Evolutionary conservation across 148 eudicot species (phyloP).

Genomic region (Agrostemma githago): DNA sequence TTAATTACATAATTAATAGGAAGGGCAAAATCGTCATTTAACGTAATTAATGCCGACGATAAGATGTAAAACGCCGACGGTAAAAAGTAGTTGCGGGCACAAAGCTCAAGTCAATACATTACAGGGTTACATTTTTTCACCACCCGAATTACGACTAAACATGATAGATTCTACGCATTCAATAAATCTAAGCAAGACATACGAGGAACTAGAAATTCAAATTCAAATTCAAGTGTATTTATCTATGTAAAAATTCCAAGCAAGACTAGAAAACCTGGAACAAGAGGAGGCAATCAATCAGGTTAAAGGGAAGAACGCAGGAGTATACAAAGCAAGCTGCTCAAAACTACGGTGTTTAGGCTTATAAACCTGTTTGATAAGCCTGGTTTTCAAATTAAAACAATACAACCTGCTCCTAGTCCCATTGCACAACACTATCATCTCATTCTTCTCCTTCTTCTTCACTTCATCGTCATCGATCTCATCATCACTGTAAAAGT

Average conservation of each 20-base stretch:
- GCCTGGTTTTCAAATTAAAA: slow-evolving; percentile 24
- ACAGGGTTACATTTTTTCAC: too few species aligned
- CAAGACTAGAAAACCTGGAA: not conserved
- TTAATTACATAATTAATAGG: too few species aligned
- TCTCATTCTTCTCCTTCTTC: slow-evolving; percentile 17
- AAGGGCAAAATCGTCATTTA: too few species aligned
- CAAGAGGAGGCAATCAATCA: not conserved
- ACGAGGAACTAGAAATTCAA: too few species aligned
- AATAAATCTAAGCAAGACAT: too few species aligned
- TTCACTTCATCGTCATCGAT: slow-evolving; percentile 13
- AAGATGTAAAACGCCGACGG: too few species aligned
- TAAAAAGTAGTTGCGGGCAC: too few species aligned
- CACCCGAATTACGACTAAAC: too few species aligned
- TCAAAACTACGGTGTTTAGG: slow-evolving; percentile 23
- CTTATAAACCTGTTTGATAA: slow-evolving; percentile 24
- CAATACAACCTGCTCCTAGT: slow-evolving; percentile 26
- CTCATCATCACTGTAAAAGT: slow-evolving; percentile 21
- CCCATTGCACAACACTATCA: slow-evolving; percentile 25
- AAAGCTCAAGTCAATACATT: too few species aligned
- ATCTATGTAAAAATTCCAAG: not conserved
- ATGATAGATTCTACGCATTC: too few species aligned
- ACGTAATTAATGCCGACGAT: too few species aligned
- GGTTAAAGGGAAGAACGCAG: slow-evolving; percentile 29
- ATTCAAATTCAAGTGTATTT: not conserved
- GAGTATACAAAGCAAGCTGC: slow-evolving; percentile 24